Conservation (phyloP, 1,139 yeast species). For the Pichia sp. region DNA sequence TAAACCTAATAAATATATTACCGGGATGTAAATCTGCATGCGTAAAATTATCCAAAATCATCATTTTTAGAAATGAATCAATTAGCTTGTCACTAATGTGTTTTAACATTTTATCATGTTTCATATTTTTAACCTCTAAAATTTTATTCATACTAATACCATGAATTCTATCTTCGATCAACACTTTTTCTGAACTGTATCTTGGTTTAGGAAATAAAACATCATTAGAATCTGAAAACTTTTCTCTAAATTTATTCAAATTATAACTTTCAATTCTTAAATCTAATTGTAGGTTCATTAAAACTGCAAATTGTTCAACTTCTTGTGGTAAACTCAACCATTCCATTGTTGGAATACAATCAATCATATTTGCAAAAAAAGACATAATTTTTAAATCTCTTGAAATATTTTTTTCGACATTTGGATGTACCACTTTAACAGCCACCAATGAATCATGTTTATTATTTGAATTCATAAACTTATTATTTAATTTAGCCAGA, state of each 20-base stretch:
- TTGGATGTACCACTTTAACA: constrained; percentile 87
- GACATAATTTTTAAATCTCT: constrained; percentile 82
- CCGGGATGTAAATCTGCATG: constrained; percentile 98
- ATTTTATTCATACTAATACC: constrained; percentile 79
- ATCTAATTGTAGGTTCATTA: constrained; percentile 88
- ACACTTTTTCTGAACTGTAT: constrained; percentile 61
- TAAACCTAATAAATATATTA: constrained; percentile 74
- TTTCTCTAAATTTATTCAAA: constrained; percentile 58
- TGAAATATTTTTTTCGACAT: constrained; percentile 61
- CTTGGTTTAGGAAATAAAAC: constrained; percentile 81
- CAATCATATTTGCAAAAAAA: constrained; percentile 65
- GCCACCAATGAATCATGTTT: constrained; percentile 59
- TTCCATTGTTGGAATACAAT: constrained; percentile 86
- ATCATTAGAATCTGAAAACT: constrained; percentile 53
- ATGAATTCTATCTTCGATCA: constrained; percentile 79
- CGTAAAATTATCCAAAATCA: constrained; percentile 83
- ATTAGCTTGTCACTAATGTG: constrained; percentile 82
- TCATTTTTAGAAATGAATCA: constrained; percentile 88
- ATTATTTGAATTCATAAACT: constrained; percentile 35
- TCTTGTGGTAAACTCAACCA: constrained; percentile 96
- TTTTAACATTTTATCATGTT: constrained; percentile 53
- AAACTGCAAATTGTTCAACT: constrained; percentile 75
- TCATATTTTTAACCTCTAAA: constrained; percentile 37
- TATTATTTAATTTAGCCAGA: constrained; percentile 55
- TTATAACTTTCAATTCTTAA: constrained; percentile 84